Percentiles rank a stretch among this genome's conserved stretches.
Evolutionary conservation across 129 eudicot species (phyloP).

Genomic region (Deinandra increscens): DNA sequence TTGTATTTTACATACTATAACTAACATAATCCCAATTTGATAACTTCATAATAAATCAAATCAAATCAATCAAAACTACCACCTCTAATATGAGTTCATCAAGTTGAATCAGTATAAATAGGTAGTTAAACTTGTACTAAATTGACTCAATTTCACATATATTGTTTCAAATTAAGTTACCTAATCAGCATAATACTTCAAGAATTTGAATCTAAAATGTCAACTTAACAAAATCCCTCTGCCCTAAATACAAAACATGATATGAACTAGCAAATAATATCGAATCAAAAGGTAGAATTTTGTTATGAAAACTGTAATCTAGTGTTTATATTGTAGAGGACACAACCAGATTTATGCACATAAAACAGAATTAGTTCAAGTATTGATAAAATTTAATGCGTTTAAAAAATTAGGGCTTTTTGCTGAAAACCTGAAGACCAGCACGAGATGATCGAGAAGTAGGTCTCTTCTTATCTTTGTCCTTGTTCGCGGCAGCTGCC

Average conservation of each 20-base stretch:
- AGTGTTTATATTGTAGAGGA: no score
- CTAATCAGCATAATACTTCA: background rate
- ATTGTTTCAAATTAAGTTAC: background rate
- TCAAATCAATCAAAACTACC: background rate
- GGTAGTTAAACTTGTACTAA: background rate
- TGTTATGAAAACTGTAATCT: no score
- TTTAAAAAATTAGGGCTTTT: background rate
- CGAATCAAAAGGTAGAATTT: no score
- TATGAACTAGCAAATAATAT: no score
- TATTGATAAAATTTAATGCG: background rate
- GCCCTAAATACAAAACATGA: background rate
- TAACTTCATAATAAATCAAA: background rate
- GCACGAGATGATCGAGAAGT: conserved; percentile 55
- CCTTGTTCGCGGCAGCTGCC: conserved; percentile 41
- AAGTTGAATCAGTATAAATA: background rate
- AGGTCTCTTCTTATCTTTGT: conserved; percentile 55
- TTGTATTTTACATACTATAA: background rate
- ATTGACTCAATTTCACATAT: background rate
- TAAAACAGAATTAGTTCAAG: background rate
- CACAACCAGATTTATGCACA: background rate
- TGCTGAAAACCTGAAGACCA: conserved; percentile 45
- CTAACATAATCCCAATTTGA: background rate
- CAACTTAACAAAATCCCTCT: background rate
- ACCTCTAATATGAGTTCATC: background rate
- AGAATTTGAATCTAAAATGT: background rate